A percentile compares a stretch with the other conserved stretches of the same genome.
These are phyloP conservation scores for Bipolaris sorokiniana DNA, from an alignment of 2,329 filamentous ascomycete genomes.

Conservation along the genomic window DNA sequence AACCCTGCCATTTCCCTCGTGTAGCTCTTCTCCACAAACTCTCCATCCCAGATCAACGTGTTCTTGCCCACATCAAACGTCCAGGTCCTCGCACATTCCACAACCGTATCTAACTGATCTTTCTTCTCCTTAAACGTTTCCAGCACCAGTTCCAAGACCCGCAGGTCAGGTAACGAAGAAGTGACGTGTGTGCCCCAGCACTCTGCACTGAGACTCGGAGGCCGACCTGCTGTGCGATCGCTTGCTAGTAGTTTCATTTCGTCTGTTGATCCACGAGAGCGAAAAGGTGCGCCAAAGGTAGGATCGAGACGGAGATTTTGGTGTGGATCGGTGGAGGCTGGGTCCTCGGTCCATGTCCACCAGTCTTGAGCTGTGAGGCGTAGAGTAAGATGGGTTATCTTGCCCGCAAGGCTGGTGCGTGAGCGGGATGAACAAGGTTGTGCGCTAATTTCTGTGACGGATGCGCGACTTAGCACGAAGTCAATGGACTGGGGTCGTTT, in stretches of 20 bases:
- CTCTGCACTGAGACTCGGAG: background rate
- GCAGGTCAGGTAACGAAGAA: conserved; percentile 24
- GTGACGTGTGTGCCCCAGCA: conserved; percentile 24
- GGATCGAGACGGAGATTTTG: conserved; percentile 33
- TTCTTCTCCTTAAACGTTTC: conserved; percentile 37
- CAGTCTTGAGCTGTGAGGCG: conserved; percentile 21
- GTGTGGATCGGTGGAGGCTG: background rate
- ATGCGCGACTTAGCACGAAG: background rate
- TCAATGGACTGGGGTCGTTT: background rate
- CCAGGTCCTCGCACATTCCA: conserved; percentile 41
- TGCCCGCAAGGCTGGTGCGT: conserved; percentile 15
- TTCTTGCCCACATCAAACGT: conserved; percentile 21
- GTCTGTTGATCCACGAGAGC: background rate
- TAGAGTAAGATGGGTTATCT: conserved; percentile 25
- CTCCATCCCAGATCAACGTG: conserved; percentile 34
- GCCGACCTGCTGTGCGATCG: conserved; percentile 22
- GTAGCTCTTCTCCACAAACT: conserved; percentile 25
- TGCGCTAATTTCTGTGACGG: background rate
- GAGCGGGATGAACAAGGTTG: background rate
- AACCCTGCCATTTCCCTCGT: conserved; percentile 1
- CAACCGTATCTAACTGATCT: conserved; percentile 31
- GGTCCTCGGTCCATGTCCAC: conserved; percentile 25
- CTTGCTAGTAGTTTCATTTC: conserved; percentile 29
- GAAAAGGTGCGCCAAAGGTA: conserved; percentile 9
- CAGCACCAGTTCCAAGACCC: conserved; percentile 30